Evolutionary conservation across 139 green algal genomes (phyloP).

Genomic region (Tetratostichococcus sp.): DNA sequence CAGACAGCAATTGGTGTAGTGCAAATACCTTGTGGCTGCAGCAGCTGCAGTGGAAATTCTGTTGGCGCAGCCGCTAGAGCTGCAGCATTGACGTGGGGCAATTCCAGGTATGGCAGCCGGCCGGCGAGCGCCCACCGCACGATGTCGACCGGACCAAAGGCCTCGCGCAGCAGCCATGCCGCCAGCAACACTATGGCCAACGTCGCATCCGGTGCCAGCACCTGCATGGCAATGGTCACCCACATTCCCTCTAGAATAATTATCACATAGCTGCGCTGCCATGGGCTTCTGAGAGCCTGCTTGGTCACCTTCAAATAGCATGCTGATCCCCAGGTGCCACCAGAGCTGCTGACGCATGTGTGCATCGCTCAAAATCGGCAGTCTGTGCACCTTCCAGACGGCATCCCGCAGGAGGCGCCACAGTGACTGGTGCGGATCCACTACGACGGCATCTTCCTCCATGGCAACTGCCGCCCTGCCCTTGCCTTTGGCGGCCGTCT

Average conservation of each 20-base stretch:
- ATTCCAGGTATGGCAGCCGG: constrained; percentile 13
- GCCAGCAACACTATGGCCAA: constrained; percentile 14
- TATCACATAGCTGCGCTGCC: no score
- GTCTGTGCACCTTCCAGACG: not conserved
- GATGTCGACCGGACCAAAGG: constrained; percentile 7
- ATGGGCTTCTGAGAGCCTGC: no score
- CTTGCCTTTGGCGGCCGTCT: not conserved
- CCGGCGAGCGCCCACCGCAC: constrained; percentile 16
- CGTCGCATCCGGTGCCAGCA: not conserved
- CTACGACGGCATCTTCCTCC: not conserved
- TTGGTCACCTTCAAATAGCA: no score
- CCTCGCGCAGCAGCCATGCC: constrained; percentile 3
- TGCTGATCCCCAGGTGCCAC: no score
- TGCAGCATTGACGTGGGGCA: not conserved
- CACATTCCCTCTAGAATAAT: no score
- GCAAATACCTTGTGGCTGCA: constrained; percentile 5
- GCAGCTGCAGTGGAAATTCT: not conserved
- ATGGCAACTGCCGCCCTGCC: not conserved
- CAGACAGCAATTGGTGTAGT: no score
- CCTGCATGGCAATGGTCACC: not conserved
- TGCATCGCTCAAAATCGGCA: no score
- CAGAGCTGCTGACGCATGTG: no score
- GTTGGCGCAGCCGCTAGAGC: not conserved
- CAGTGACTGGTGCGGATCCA: not conserved
- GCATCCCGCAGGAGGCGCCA: not conserved